Evolutionary conservation across 2,329 filamentous ascomycete species (phyloP).

Genomic region (Monilinia laxa): DNA sequence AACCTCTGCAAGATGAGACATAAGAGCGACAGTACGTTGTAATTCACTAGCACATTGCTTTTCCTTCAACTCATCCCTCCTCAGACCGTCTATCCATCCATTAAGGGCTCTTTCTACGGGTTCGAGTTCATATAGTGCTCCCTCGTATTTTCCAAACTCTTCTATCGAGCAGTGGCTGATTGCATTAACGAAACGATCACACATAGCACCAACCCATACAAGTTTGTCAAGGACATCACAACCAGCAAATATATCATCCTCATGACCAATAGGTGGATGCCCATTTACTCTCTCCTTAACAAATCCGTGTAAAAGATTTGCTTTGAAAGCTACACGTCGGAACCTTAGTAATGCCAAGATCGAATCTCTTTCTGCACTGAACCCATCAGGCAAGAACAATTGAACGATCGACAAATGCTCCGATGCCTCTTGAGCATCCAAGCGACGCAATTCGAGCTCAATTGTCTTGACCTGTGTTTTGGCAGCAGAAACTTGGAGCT

Average conservation of each 20-base stretch:
- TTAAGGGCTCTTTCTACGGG: conserved; percentile 89
- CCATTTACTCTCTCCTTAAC: conserved; percentile 75
- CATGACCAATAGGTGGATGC: conserved; percentile 63
- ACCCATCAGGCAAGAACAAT: conserved; percentile 83
- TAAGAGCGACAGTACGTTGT: conserved; percentile 78
- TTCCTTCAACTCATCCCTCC: conserved; percentile 82
- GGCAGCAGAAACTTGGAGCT: conserved; percentile 83
- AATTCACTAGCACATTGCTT: conserved; percentile 78
- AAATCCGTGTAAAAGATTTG: conserved; percentile 72
- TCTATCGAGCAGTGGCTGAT: conserved; percentile 76
- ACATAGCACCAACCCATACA: conserved; percentile 79
- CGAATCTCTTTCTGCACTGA: conserved; percentile 76
- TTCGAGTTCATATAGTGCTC: conserved; percentile 81
- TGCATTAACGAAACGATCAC: conserved; percentile 77
- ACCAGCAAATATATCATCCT: conserved; percentile 76
- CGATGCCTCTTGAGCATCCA: conserved; percentile 84
- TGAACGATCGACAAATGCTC: conserved; percentile 89
- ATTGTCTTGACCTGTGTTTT: conserved; percentile 95
- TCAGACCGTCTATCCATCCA: conserved; percentile 79
- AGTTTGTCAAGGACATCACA: conserved; percentile 84
- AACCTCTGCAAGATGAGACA: conserved; percentile 82
- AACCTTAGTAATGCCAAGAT: conserved; percentile 87
- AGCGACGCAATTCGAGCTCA: conserved; percentile 79
- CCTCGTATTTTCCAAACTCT: conserved; percentile 75
- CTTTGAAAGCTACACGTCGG: conserved; percentile 85